Conservation (phyloP, 495 filamentous ascomycete genomes). For the Aspergillus haitiensis region DNA sequence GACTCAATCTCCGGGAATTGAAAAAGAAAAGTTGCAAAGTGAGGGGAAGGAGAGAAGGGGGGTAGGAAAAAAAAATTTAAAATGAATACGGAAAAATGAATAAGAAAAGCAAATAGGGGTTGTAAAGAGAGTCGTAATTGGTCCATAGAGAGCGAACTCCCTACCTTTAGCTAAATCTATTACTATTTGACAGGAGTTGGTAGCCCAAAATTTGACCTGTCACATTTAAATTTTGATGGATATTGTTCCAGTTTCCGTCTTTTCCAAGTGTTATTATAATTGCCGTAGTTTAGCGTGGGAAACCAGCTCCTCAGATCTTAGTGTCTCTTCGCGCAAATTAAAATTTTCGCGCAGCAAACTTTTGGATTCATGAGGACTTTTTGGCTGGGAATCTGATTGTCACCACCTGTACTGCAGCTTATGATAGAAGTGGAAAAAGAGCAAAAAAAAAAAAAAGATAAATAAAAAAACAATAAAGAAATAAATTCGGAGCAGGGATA, state of each 20-base stretch:
- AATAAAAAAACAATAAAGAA: no score
- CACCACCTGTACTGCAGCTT: background rate
- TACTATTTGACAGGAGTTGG: slow-evolving; percentile 15
- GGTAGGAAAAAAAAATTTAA: background rate
- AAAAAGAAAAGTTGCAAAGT: background rate
- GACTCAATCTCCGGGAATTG: background rate
- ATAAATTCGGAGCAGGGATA: slow-evolving; percentile 4
- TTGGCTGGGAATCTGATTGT: background rate
- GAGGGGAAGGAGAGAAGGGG: background rate
- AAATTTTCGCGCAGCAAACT: slow-evolving; percentile 15
- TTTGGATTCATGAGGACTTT: background rate
- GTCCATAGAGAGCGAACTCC: background rate
- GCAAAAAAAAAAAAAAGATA: no score
- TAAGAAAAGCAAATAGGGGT: background rate
- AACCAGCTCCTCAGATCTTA: slow-evolving; percentile 8
- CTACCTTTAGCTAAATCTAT: background rate
- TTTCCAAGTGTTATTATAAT: background rate
- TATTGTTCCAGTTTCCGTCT: slow-evolving; percentile 2
- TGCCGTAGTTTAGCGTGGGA: slow-evolving; percentile 10
- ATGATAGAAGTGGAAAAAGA: background rate
- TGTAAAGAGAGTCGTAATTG: background rate
- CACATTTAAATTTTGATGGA: slow-evolving; percentile 22
- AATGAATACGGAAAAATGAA: background rate
- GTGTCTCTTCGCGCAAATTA: background rate
- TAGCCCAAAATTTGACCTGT: slow-evolving; percentile 18